A percentile compares a stretch with the other conserved stretches of the same genome.
Conservation (phyloP, 257 asterid genomes). For the Nicotiana tomentosiformis region DNA sequence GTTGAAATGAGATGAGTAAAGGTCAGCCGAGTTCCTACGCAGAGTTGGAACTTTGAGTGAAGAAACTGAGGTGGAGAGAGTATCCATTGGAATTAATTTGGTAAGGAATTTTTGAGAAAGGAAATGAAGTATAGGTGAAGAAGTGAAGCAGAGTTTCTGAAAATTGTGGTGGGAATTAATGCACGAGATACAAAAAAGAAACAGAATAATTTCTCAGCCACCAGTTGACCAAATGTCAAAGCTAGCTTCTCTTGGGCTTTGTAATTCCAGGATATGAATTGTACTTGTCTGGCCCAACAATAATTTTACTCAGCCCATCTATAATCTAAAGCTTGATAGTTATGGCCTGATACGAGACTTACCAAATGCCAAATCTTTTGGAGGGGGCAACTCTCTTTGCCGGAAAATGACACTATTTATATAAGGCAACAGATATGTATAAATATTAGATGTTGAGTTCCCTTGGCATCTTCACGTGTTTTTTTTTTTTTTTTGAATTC, state of each 20-base stretch:
- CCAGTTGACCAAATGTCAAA: background rate
- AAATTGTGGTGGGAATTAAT: background rate
- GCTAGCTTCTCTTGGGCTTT: background rate
- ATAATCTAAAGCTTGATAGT: background rate
- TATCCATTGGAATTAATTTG: slow-evolving; percentile 29
- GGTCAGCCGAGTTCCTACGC: slow-evolving; percentile 19
- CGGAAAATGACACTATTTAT: too few relatives aligned
- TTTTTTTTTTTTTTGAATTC: too few relatives aligned
- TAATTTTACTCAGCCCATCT: background rate
- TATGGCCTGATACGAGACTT: background rate
- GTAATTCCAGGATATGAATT: background rate
- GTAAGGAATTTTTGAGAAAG: background rate
- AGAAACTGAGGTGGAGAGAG: slow-evolving; percentile 34
- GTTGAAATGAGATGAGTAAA: slow-evolving; percentile 3
- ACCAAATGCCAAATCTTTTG: background rate
- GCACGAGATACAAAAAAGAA: background rate
- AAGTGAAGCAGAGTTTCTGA: background rate
- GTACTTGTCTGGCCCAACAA: background rate
- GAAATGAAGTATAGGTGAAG: background rate
- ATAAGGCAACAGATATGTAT: too few relatives aligned
- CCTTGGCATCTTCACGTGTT: too few relatives aligned
- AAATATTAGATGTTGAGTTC: too few relatives aligned
- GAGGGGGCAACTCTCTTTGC: too few relatives aligned
- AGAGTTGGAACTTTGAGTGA: slow-evolving; percentile 26
- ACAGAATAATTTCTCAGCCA: background rate